These are phyloP conservation scores for Cercophora newfieldiana DNA, from an alignment of 495 filamentous ascomycete species.

Conservation along the genomic window DNA sequence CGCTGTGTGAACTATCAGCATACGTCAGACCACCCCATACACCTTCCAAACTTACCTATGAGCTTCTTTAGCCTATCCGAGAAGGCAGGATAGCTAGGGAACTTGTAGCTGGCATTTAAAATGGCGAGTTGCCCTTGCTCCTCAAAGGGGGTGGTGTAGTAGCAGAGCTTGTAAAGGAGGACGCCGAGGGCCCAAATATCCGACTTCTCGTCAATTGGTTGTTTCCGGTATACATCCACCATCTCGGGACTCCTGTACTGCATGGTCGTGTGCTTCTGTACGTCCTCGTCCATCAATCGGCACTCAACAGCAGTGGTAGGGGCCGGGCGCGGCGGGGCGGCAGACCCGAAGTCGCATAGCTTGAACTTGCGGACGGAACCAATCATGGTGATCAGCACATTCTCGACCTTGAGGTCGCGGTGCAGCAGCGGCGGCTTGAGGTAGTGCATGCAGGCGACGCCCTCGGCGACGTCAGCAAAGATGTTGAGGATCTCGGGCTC, in stretches of 20 bases:
- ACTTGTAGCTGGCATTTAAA: conserved; percentile 92
- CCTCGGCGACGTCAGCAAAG: conserved; percentile 92
- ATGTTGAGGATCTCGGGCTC: conserved; percentile 98
- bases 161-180: conserved; percentile 95
- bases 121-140: conserved; percentile 98
- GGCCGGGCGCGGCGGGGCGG: conserved; percentile 79
- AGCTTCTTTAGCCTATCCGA: conserved; percentile 88
- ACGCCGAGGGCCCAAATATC: conserved; percentile 98
- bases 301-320: conserved; percentile 85
- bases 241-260: conserved; percentile 98
- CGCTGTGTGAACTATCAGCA: conserved; percentile 55
- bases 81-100: conserved; percentile 81
- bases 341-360: conserved; percentile 96
- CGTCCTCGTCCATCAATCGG: conserved; percentile 89
- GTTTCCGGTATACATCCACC: conserved; percentile 95
- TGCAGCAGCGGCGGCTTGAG: conserved; percentile 91
- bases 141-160: conserved; percentile 98
- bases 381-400: conserved; percentile 81
- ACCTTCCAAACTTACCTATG: conserved; percentile 64
- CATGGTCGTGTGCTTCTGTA: conserved; percentile 94
- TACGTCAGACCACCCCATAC: not conserved
- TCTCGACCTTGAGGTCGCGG: conserved; percentile 96
- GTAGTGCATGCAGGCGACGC: conserved; percentile 98
- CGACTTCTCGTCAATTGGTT: conserved; percentile 97
- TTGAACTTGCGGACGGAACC: conserved; percentile 72